Evolutionary conservation across 371 early-diverging fungal genomes (phyloP), one percentile per base, ranked within the genome.

Genomic region (Dichotomocladium elegans): DNA sequence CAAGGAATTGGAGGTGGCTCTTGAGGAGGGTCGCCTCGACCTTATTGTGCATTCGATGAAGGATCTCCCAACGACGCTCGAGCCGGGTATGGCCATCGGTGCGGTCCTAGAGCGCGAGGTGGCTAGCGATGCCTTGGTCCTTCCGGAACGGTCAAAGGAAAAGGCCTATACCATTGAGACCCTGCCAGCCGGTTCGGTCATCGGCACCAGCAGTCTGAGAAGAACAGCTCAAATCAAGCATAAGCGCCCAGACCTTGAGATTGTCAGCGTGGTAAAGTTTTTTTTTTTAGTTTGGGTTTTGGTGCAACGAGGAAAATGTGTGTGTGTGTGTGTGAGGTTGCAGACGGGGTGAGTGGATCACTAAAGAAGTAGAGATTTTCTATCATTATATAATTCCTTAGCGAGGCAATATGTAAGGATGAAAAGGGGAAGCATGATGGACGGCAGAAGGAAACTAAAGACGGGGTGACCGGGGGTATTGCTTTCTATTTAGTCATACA

Each of bases 11-110:
- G 95, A 97, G 58, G 63, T 83, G 1, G 89, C 94, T 5, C 72
- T 98, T 29, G 74, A 77, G 17, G 73, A 81, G n/a, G 63, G 79
- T 14, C 58, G 61, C 15, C 90, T 95, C 10, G 93, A 96, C 67
- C 60, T 96, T 30, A 89, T 96, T 24, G 95, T 95, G 1, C 98
- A 98, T 61, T 89, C 92, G 25, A 78, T 97, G 31, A 98, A 98
- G 71, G 98, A 98, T 66, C 66, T 98, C 44, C 94, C 93, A 3
- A 96, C 98, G n/a, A 80, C 72, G 15, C 64, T 95, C 43, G 94
- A 94, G 4, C 70, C 74, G 0, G 92, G 92, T 50, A 91, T 97
- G 88, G 51, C 61, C 1, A 64, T 98, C 26, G 94, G 86, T 3
- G 96, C 95, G 1, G 82, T 96, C 29, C 51, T 88, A 55, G 80